Evolutionary conservation across 371 early-diverging fungal species (phyloP).

Genomic region (Apophysomyces ossiformis): DNA sequence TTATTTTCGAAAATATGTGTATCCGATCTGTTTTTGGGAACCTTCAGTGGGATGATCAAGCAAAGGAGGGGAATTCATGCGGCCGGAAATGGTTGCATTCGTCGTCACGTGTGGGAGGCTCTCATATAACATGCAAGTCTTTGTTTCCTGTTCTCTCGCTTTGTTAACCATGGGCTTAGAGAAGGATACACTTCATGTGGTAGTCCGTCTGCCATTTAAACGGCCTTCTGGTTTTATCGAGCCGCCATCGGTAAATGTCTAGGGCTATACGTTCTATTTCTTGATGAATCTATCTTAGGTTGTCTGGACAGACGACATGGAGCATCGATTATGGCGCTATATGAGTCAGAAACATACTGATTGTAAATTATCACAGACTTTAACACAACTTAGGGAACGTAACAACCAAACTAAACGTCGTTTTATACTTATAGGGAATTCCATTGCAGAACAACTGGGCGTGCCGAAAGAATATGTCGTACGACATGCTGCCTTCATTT

Average conservation of each 20-base stretch:
- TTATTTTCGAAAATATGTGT: no score
- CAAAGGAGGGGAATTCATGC: no score
- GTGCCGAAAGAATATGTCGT: conserved; percentile 62
- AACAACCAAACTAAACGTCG: not conserved
- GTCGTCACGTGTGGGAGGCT: no score
- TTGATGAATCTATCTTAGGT: conserved; percentile 42
- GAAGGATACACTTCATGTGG: conserved; percentile 57
- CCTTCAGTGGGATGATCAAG: no score
- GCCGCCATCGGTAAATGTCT: conserved; percentile 53
- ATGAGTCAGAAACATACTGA: conserved; percentile 65
- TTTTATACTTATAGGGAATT: conserved; percentile 48
- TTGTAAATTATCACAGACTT: conserved; percentile 38
- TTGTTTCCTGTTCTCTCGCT: not conserved
- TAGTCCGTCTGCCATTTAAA: conserved; percentile 59
- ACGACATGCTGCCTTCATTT: conserved; percentile 63
- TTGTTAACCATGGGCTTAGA: conserved; percentile 23
- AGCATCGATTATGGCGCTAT: conserved; percentile 63
- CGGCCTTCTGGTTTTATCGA: conserved; percentile 62
- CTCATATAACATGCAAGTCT: no score
- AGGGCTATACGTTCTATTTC: not conserved
- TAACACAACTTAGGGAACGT: not conserved
- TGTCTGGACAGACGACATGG: conserved; percentile 71
- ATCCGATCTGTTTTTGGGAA: no score
- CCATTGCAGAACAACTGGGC: conserved; percentile 59
- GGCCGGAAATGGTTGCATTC: no score